Base-by-base conservation (phyloP, 2,329 filamentous ascomycete genomes). In the Stenocarpella maydis region DNA sequence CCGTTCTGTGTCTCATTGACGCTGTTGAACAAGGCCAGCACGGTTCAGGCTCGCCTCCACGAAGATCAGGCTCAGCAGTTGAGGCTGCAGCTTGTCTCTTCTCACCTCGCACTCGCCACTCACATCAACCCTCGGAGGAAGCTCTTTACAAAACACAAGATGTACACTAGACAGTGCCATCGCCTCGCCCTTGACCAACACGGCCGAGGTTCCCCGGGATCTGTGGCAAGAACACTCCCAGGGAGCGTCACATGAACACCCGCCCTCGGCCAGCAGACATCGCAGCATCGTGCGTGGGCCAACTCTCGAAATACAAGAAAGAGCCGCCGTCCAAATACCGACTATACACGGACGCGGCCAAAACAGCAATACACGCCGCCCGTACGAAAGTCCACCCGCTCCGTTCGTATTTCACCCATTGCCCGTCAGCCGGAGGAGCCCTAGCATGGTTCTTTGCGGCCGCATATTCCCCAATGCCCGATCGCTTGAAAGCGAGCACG, bases 21-120 rank as follows among this genome's bases (percentile, higher is more conserved):
- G 58, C 58, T 49, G 58, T 63, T 63, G 58, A 63, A 63, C 28
- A 49, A 37, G 28, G 31, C n/a, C 58, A 63, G 58, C 58, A 49
- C 34, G 58, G 19, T 26, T 47, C n/a, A 34, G 43, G 26, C 58
- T 37, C 28, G 58, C 14, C 58, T 24, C 26, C 10, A 12, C 34
- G 34, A 47, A 49, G 43, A 17, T 49, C 41, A 31, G 58, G 43
- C 58, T 28, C 58, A 63, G 58, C 43, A 63, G 58, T 63, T 63
- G 58, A 63, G 28, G 58, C 58, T 63, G 43, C 43, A 43, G 58
- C 58, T 24, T 34, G n/a, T n/a, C n/a, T n/a, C 28, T 10, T 15
- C 26, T 49, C 8, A 4, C 49, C n/a, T 31, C n/a, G n/a, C 58
- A 19, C 41, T 14, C 14, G 28, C 3, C 17, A 19, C 26, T 61